Evolutionary conservation across 352 stramenopile genomes (phyloP).

Genomic region (Globisporangium iwayamae): DNA sequence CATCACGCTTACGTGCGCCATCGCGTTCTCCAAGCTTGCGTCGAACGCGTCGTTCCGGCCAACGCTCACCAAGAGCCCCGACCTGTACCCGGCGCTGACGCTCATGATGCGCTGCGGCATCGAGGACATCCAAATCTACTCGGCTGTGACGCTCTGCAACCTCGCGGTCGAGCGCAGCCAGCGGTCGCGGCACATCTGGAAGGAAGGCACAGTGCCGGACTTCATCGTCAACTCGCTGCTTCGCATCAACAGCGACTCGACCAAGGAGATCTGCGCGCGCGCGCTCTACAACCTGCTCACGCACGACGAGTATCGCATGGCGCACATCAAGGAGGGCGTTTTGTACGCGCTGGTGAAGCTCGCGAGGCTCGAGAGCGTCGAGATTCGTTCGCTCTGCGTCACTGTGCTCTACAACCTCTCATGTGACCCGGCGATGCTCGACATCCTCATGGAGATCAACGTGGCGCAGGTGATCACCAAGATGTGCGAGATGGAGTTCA

Average conservation of each 20-base stretch:
- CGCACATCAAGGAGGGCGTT: constrained; percentile 84
- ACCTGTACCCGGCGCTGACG: constrained; percentile 74
- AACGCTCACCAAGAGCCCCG: constrained; percentile 58
- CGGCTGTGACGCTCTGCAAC: constrained; percentile 83
- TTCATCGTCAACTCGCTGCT: constrained; percentile 89
- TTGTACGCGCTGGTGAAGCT: constrained; percentile 88
- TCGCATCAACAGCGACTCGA: constrained; percentile 86
- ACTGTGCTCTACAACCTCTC: constrained; percentile 83
- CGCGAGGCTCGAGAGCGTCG: constrained; percentile 71
- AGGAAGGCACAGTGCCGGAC: constrained; percentile 82
- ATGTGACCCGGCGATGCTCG: constrained; percentile 62
- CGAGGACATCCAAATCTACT: constrained; percentile 88
- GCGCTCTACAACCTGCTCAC: constrained; percentile 86
- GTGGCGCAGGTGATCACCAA: constrained; percentile 83
- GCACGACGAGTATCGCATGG: constrained; percentile 71
- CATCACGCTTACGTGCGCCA: constrained; percentile 73
- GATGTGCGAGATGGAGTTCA: constrained; percentile 84
- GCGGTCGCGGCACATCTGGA: constrained; percentile 73
- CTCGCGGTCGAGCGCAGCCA: constrained; percentile 65
- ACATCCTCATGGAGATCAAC: constrained; percentile 82
- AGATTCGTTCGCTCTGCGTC: constrained; percentile 79
- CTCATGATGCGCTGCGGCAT: constrained; percentile 88
- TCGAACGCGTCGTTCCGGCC: constrained; percentile 50
- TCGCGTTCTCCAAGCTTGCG: constrained; percentile 75
- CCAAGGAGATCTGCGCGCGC: constrained; percentile 84